Conservation (phyloP, 257 asterid species). For the Leptodermis oblonga region DNA sequence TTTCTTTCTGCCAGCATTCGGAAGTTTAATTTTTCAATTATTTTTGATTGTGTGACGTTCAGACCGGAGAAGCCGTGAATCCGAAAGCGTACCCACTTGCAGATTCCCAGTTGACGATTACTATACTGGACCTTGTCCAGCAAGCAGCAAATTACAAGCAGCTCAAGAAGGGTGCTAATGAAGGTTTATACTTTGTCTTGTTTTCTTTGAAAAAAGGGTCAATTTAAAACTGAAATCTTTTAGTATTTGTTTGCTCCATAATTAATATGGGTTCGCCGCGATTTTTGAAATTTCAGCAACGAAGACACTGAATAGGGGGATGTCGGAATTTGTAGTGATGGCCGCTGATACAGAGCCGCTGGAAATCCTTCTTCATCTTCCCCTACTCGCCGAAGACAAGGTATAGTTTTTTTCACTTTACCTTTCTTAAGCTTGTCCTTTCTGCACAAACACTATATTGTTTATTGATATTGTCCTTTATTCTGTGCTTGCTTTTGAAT, state of each 20-base stretch:
- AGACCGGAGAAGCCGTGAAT: conserved; percentile 60
- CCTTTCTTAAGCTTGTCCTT: neutral
- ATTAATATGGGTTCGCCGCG: neutral
- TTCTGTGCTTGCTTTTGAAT: neutral
- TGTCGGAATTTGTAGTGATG: conserved; percentile 87
- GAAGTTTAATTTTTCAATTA: neutral
- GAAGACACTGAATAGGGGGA: conserved; percentile 86
- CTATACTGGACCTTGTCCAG: conserved; percentile 79
- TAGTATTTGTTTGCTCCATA: neutral
- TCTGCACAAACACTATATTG: neutral
- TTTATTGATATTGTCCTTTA: neutral
- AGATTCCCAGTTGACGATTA: conserved; percentile 69
- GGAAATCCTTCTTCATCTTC: conserved; percentile 91
- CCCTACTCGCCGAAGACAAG: conserved; percentile 95
- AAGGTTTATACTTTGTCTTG: conserved; percentile 39
- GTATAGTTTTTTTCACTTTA: conserved; percentile 23
- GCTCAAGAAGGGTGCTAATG: conserved; percentile 96
- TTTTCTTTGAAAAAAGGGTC: no score
- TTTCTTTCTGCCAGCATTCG: neutral
- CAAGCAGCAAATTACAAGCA: conserved; percentile 92
- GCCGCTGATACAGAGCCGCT: conserved; percentile 96
- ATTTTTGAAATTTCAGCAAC: conserved; percentile 56
- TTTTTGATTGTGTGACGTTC: neutral
- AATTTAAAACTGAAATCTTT: neutral
- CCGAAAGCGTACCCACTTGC: conserved; percentile 92